phyloP scores from a whole-genome alignment of 2,329 filamentous ascomycete genomes.

The Paraphoma sp. region DNA sequence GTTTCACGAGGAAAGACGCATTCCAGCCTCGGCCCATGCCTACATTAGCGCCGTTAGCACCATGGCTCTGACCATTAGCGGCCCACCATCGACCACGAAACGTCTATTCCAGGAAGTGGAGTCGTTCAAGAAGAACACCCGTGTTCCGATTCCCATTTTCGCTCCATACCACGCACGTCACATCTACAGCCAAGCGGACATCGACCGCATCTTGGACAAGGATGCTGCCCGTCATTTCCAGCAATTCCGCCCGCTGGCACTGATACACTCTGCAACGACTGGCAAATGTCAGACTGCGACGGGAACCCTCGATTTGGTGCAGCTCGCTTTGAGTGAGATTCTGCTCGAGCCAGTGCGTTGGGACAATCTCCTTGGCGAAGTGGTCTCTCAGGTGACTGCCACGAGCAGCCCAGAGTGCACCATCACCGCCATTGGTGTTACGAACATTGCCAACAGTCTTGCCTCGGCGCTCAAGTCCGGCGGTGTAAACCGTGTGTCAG shows the following conservation, averaged over 20 bases:
- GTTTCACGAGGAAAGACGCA: conserved; percentile 64
- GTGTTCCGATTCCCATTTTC: conserved; percentile 61
- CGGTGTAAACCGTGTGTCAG: conserved; percentile 52
- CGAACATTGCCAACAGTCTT: conserved; percentile 62
- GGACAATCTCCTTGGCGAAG: conserved; percentile 57
- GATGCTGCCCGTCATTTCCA: conserved; percentile 50
- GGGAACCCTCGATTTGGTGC: conserved; percentile 54
- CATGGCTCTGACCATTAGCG: conserved; percentile 66
- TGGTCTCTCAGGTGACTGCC: conserved; percentile 54
- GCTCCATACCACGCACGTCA: conserved; percentile 67
- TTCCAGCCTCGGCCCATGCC: conserved; percentile 57
- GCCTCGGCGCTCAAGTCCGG: conserved; percentile 61
- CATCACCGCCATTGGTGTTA: conserved; percentile 59
- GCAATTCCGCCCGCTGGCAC: conserved; percentile 50
- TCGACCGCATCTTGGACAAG: conserved; percentile 58
- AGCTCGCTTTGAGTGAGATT: conserved; percentile 53
- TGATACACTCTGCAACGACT: conserved; percentile 56
- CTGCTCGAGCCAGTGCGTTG: conserved; percentile 56
- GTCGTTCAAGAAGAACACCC: conserved; percentile 58
- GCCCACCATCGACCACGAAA: conserved; percentile 61
- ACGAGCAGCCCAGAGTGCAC: conserved; percentile 50
- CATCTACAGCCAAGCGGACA: conserved; percentile 58
- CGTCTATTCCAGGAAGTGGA: conserved; percentile 58
- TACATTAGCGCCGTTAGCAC: conserved; percentile 67
- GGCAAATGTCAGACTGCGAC: conserved; percentile 55